phyloP scores from a whole-genome alignment of 805 yeast species.

The Brettanomyces custersianus region DNA sequence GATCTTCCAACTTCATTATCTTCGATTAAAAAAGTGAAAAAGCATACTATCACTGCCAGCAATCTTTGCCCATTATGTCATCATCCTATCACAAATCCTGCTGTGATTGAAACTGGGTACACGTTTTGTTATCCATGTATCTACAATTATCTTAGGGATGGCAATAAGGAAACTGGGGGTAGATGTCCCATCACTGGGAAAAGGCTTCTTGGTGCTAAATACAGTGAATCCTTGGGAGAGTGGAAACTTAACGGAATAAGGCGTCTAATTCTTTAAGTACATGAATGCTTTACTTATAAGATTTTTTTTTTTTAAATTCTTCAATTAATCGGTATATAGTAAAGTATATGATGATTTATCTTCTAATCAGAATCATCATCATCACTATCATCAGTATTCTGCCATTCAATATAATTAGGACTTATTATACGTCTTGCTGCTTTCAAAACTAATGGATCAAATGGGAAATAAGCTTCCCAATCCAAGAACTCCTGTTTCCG shows the following conservation, averaged over 20 bases:
- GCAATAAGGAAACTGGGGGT: conserved; percentile 43
- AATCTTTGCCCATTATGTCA: conserved; percentile 63
- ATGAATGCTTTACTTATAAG: too few species aligned
- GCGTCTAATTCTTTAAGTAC: conserved; percentile 48
- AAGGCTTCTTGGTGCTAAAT: conserved; percentile 61
- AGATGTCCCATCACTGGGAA: conserved; percentile 80
- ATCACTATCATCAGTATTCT: conserved; percentile 50
- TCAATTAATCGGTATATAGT: background rate
- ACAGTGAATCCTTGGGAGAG: conserved; percentile 43
- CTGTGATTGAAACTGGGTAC: conserved; percentile 84
- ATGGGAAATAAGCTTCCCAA: conserved; percentile 92
- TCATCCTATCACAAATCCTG: conserved; percentile 61
- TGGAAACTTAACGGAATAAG: conserved; percentile 76
- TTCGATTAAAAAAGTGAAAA: conserved; percentile 8
- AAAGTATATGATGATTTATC: background rate
- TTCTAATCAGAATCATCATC: conserved; percentile 13
- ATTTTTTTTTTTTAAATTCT: conserved; percentile 1
- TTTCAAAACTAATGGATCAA: conserved; percentile 80
- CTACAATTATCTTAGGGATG: conserved; percentile 47
- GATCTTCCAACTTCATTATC: conserved; percentile 8
- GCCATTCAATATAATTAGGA: conserved; percentile 72
- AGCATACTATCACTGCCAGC: conserved; percentile 19
- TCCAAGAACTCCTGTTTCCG: conserved; percentile 75
- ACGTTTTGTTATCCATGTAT: conserved; percentile 89
- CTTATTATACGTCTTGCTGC: conserved; percentile 46